These are phyloP conservation scores for Jackrogersella multiformis DNA, from an alignment of 495 filamentous ascomycete genomes.

Conservation along the genomic window DNA sequence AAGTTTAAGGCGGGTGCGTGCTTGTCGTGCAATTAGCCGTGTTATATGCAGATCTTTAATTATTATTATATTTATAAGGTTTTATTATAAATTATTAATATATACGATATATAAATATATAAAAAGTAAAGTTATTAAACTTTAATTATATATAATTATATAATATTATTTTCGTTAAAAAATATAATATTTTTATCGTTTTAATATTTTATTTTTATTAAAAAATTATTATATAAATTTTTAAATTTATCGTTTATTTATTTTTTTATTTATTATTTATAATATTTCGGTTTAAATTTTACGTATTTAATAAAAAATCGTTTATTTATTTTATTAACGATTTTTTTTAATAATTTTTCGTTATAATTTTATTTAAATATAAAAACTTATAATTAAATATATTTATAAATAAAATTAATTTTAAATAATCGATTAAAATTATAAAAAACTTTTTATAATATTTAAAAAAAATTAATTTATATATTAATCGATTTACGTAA, in stretches of 20 bases:
- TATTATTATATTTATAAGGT: no score
- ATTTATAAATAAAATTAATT: neutral
- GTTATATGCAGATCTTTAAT: no score
- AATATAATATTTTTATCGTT: conserved; percentile 5
- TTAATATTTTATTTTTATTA: neutral
- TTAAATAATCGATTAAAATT: no score
- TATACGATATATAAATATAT: conserved; percentile 8
- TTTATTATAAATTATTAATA: no score
- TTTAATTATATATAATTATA: no score
- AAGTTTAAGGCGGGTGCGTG: neutral
- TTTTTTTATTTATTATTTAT: conserved; percentile 2
- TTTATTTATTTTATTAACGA: conserved; percentile 4
- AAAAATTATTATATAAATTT: conserved; percentile 1
- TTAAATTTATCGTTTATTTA: neutral
- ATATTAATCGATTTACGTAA: no score
- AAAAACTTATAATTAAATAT: neutral
- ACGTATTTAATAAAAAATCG: conserved; percentile 1
- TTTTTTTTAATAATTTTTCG: neutral
- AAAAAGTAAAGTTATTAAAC: no score
- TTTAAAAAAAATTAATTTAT: no score
- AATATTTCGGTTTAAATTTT: neutral
- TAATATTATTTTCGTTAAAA: neutral
- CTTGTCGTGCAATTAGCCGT: neutral
- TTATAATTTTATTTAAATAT: neutral
- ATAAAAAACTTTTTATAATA: no score